Evolutionary conservation across 192 early-diverging fungal species (phyloP).

Genomic region (Coemansia sp.): DNA sequence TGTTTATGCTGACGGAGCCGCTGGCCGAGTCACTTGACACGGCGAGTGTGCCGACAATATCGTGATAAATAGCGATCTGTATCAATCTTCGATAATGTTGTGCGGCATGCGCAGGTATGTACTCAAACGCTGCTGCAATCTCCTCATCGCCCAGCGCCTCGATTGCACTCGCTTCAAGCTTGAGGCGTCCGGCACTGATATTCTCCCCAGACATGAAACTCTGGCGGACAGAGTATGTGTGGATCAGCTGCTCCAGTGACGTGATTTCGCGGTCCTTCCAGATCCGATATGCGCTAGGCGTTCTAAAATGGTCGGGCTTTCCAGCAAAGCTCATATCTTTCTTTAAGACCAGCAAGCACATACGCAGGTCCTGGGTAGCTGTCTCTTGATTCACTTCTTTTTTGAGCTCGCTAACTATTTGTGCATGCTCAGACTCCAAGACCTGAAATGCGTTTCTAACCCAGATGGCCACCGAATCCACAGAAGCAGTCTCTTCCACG

Average conservation of each 20-base stretch:
- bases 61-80: constrained; percentile 32
- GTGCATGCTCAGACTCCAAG: constrained; percentile 32
- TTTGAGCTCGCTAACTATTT: constrained; percentile 34
- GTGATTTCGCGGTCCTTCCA: constrained; percentile 57
- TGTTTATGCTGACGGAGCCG: constrained; percentile 5
- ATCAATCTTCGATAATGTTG: constrained; percentile 35
- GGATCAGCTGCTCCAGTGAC: constrained; percentile 51
- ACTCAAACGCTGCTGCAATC: constrained; percentile 46
- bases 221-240: constrained; percentile 40
- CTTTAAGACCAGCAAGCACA: constrained; percentile 43
- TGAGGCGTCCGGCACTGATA: constrained; percentile 32
- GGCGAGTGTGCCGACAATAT: constrained; percentile 24
- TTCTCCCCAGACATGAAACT: constrained; percentile 49
- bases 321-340: constrained; percentile 52
- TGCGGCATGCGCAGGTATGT: constrained; percentile 43
- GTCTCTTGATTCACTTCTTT: constrained; percentile 51
- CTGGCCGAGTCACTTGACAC: constrained; percentile 6
- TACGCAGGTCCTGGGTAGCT: constrained; percentile 43
- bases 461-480: constrained; percentile 25
- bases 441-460: constrained; percentile 38
- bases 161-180: constrained; percentile 33
- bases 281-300: constrained; percentile 33
- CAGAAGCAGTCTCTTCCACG: neutral
- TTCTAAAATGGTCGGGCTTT: constrained; percentile 40
- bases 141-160: constrained; percentile 37